Percentiles rank a stretch among this genome's conserved stretches.
These are phyloP conservation scores for Postia placenta DNA, from an alignment of 768 basidiomycete genomes.

Conservation along the genomic window DNA sequence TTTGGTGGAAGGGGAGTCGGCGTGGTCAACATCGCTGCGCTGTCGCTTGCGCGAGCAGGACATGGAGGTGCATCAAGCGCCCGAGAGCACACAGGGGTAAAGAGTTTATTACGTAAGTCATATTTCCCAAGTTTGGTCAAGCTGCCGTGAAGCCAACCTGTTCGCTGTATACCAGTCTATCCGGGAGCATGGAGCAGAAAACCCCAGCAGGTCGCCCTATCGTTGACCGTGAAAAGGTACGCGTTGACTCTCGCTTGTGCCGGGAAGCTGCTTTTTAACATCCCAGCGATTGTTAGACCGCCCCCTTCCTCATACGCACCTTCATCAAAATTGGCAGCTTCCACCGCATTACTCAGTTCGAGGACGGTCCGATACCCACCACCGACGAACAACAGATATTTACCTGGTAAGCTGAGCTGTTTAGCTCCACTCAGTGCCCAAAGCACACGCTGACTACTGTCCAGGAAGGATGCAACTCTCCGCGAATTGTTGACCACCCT, in stretches of 20 bases:
- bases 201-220: constrained; percentile 40
- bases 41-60: background rate
- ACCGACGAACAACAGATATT: constrained; percentile 81
- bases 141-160: too few species aligned
- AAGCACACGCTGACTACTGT: background rate
- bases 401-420: constrained; percentile 63
- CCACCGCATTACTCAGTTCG: constrained; percentile 68
- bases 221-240: constrained; percentile 47
- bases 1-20: background rate
- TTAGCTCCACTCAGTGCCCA: background rate
- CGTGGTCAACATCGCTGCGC: background rate
- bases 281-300: constrained; percentile 41
- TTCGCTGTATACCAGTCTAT: too few species aligned
- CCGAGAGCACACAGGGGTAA: too few species aligned
- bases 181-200: constrained; percentile 29
- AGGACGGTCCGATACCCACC: constrained; percentile 70
- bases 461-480: constrained; percentile 79
- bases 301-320: constrained; percentile 76
- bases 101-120: too few species aligned
- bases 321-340: constrained; percentile 81
- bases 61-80: too few species aligned
- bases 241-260: background rate
- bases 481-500: constrained; percentile 75
- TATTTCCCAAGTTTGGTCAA: too few species aligned
- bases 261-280: background rate